Percentiles rank a stretch among this genome's conserved stretches.
Evolutionary conservation across 2,329 filamentous ascomycete species (phyloP).

Genomic region (Fusarium sacchari): DNA sequence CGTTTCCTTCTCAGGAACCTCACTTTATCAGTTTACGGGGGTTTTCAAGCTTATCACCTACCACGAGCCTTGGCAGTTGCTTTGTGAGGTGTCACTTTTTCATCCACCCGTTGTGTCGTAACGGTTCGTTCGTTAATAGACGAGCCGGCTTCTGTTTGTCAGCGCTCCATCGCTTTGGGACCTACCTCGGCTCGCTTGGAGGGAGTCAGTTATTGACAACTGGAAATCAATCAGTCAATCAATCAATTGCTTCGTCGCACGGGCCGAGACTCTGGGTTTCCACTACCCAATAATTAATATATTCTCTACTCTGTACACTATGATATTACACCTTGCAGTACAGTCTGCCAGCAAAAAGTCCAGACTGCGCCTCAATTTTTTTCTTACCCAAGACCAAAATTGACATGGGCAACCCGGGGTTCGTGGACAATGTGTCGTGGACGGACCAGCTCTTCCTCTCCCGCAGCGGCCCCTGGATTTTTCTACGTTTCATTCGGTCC

Average conservation of each 20-base stretch:
- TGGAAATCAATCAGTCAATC: conserved; percentile 2
- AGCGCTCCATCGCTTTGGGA: conserved; percentile 1
- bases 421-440: not conserved
- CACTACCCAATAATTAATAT: not conserved
- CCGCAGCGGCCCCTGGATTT: conserved; percentile 11
- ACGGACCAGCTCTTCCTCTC: conserved; percentile 34
- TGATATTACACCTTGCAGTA: not conserved
- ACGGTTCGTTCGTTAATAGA: not conserved
- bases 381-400: conserved; percentile 1
- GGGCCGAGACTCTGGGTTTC: not conserved
- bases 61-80: not conserved
- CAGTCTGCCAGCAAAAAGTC: conserved; percentile 4
- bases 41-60: conserved; percentile 13
- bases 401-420: conserved; percentile 27
- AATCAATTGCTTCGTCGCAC: not conserved
- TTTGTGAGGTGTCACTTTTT: conserved; percentile 31
- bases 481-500: conserved; percentile 25
- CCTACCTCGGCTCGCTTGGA: conserved; percentile 23
- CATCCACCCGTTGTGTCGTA: not conserved
- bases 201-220: not conserved
- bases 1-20: conserved; percentile 1
- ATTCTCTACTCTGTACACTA: not conserved
- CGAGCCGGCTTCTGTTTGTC: conserved; percentile 3
- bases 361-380: conserved; percentile 26
- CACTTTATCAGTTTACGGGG: not conserved